Percentiles rank a stretch among this genome's conserved stretches.
Evolutionary conservation across 345 rosid species (phyloP).

Genomic region (Gynandropsis gynandra): DNA sequence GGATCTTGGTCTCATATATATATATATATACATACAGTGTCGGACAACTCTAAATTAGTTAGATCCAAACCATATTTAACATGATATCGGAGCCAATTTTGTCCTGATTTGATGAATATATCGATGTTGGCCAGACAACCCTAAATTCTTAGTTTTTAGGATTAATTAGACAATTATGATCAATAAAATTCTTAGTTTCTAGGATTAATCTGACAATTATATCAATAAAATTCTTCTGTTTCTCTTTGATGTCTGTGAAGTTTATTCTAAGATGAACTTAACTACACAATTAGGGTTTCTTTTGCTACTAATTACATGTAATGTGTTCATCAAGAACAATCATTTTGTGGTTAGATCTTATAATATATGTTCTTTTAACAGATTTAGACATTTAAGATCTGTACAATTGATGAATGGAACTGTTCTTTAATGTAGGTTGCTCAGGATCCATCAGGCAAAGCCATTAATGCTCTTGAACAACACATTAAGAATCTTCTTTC

Average conservation of each 20-base stretch:
- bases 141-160: too few species aligned
- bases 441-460: slow-evolving; percentile 73
- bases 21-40: too few species aligned
- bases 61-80: too few species aligned
- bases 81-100: too few species aligned
- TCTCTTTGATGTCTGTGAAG: slow-evolving; percentile 3
- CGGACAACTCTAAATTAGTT: too few species aligned
- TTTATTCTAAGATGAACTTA: slow-evolving; percentile 10
- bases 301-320: slow-evolving; percentile 21
- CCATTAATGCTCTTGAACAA: slow-evolving; percentile 85
- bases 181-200: slow-evolving; percentile 1
- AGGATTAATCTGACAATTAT: too few species aligned
- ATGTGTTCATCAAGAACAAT: slow-evolving; percentile 12
- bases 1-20: slow-evolving; percentile 2
- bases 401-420: background rate
- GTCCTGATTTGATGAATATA: too few species aligned
- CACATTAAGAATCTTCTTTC: slow-evolving; percentile 71
- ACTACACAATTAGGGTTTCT: background rate
- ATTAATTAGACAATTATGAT: background rate
- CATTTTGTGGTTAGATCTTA: background rate
- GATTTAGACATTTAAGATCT: background rate
- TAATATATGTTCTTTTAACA: too few species aligned
- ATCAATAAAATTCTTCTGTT: slow-evolving; percentile 10
- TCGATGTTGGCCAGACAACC: too few species aligned
- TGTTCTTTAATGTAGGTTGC: slow-evolving; percentile 48